These are phyloP conservation scores for Fraxinus xanthoxyloides DNA, from an alignment of 305 asterid species.

Conservation along the genomic window DNA sequence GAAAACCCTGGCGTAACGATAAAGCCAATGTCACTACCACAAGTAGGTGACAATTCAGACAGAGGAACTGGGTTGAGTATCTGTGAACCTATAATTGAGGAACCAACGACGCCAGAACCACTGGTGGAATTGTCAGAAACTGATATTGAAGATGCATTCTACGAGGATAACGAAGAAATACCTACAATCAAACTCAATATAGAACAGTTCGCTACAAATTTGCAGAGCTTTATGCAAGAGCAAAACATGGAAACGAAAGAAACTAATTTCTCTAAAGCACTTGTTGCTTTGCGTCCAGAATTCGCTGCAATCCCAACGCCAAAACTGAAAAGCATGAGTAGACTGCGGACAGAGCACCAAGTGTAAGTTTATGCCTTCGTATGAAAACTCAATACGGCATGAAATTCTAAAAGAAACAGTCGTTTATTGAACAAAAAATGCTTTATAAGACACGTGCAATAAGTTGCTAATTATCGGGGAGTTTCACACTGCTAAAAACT, in stretches of 20 bases:
- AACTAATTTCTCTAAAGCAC: slow-evolving; percentile 73
- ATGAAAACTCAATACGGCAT: neutral
- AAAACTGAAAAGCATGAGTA: slow-evolving; percentile 69
- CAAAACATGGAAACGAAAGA: slow-evolving; percentile 55
- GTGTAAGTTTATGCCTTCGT: slow-evolving; percentile 58
- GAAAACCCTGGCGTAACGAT: slow-evolving; percentile 24
- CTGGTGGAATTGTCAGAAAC: slow-evolving; percentile 43
- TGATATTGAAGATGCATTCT: slow-evolving; percentile 84
- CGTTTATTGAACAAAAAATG: neutral
- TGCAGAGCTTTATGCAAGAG: slow-evolving; percentile 60
- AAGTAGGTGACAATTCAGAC: slow-evolving; percentile 32
- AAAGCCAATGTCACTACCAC: slow-evolving; percentile 49
- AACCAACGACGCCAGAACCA: slow-evolving; percentile 76
- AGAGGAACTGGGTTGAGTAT: slow-evolving; percentile 24
- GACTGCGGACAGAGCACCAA: slow-evolving; percentile 91
- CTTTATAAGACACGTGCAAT: neutral
- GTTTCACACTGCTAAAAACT: neutral
- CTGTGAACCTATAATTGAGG: slow-evolving; percentile 76
- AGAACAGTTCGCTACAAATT: slow-evolving; percentile 58
- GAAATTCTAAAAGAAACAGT: neutral
- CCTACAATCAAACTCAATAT: slow-evolving; percentile 79
- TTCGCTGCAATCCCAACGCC: slow-evolving; percentile 74
- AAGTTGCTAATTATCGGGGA: neutral
- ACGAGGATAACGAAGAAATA: slow-evolving; percentile 83
- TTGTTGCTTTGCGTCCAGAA: slow-evolving; percentile 72